Conservation (phyloP, 176 grass and related monocot species). For the Juncus inflexus region DNA sequence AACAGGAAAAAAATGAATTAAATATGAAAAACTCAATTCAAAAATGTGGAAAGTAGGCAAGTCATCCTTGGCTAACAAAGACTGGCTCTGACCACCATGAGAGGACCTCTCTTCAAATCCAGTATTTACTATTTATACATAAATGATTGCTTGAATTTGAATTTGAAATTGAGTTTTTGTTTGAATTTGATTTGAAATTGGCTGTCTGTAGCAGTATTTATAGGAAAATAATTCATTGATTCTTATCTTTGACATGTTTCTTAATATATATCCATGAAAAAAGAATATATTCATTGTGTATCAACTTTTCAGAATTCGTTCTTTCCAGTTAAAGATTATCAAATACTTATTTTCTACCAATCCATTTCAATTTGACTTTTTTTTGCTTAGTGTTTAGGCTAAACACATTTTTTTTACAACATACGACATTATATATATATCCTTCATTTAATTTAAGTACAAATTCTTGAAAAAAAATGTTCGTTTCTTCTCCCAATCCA, state of each 20-base stretch:
- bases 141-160: background rate
- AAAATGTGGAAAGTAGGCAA: slow-evolving; percentile 26
- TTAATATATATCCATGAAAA: background rate
- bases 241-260: slow-evolving; percentile 12
- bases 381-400: background rate
- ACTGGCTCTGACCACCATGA: slow-evolving; percentile 21
- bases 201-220: slow-evolving; percentile 18
- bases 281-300: slow-evolving; percentile 28
- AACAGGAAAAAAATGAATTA: too few relatives aligned
- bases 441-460: too few relatives aligned
- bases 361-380: background rate
- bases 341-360: background rate
- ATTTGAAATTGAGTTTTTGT: background rate
- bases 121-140: background rate
- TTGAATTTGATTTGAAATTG: slow-evolving; percentile 2
- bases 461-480: too few relatives aligned
- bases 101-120: slow-evolving; percentile 23
- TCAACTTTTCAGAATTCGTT: slow-evolving; percentile 16
- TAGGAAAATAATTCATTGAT: slow-evolving; percentile 16
- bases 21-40: background rate
- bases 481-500: too few relatives aligned
- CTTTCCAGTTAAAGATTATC: background rate
- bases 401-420: too few relatives aligned
- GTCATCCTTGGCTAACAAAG: slow-evolving; percentile 37
- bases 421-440: too few relatives aligned